Base-by-base conservation (phyloP, 2,329 filamentous ascomycete species). In the Pezicula neosporulosa region DNA sequence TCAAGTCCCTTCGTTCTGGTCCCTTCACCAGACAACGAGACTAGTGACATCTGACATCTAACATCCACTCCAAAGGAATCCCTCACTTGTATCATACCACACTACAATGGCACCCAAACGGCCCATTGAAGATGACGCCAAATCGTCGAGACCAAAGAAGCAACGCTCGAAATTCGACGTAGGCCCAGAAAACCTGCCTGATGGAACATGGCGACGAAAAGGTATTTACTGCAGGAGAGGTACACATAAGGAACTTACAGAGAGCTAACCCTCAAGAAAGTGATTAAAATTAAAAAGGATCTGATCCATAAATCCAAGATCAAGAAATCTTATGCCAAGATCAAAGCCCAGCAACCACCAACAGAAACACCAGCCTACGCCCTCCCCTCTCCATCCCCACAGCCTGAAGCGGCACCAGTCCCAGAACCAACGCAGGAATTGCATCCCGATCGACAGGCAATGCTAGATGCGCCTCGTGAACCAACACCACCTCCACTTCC, bases 261-360 rank as follows among this genome's bases (percentile, higher is more conserved):
- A 33, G 10, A 10, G 30, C 41, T 54, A 44, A 52, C 24, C 36
- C 30, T 44, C 47, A 44, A 16, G 57, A 39, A 63, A 93, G 89
- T 89, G 52, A 84, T 89, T 69, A 93, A 93, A 70, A 94, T 96
- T 65, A 97, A 97, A 71, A 81, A 87, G 58, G 83, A 89, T 59
- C 75, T 96, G 50, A 97, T 97, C 63, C 83, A 91, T 69, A 95
- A 94, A 69, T 91, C 92, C 54, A 96, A 97, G 71, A 78, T 96
- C 56, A 94, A 93, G 72, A 96, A 96, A 70, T 82, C 88, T 39
- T 97, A 96, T 67, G 88, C 87, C 56, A 97, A 96, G 70, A 76
- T 96, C 57, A 93, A 92, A 70, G 84, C 83, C 38, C 61, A 60
- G 48, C 63, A 67, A 52, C 56, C 60, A 7, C 46, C 51, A 44